Evolutionary conservation across 352 stramenopile genomes (phyloP), one percentile per base, ranked within the genome.

Genomic region (Globisporangium polare): DNA sequence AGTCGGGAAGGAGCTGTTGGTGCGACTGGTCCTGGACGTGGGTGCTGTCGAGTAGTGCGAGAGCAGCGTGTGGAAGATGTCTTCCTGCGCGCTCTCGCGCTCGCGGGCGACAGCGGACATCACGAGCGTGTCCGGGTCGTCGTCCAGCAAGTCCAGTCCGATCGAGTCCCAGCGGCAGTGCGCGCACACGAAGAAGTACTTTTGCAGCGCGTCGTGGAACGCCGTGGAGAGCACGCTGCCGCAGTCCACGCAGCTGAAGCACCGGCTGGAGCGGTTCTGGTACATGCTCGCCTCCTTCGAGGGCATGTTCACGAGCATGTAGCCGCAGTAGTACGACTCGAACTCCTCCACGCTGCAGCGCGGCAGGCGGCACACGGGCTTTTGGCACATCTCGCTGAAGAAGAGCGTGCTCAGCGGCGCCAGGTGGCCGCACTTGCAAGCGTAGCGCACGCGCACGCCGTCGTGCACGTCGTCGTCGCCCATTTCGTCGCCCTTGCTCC

Each of bases 81-180:
- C 82, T 50, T 95, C 84, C 13, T 91, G 78, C 2, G 67, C 66
- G 22, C 70, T 72, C 63, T 95, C 80, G 17, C 88, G 86, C 65
- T 96, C 86, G 24, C 82, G 69, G 18, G 83, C 83, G 49, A 93
- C 80, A 26, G 81, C 79, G 20, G 82, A 83, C 84, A 91, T 92
- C 62, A 92, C 70, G 37, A 96, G 74, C 63, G 73, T 87, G 58
- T 95, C 88, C n/a, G 83, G 84, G 58, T 93, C 84, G 53, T 93
- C 80, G 43, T 93, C 88, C 1, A 72, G 60, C 13, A 96, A 65
- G 12, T 63, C 75, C 31, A 93, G 35, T 18, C 66, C 73, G 56
- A 90, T 64, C 57, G 88, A 96, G 61, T 96, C 88, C 88, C 88
- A 96, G 45, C 83, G 80, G 63, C 88, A 96, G 66, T 96, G 88